phyloP scores from a whole-genome alignment of 2,329 filamentous ascomycete genomes.

The Trichoderma sp. region DNA sequence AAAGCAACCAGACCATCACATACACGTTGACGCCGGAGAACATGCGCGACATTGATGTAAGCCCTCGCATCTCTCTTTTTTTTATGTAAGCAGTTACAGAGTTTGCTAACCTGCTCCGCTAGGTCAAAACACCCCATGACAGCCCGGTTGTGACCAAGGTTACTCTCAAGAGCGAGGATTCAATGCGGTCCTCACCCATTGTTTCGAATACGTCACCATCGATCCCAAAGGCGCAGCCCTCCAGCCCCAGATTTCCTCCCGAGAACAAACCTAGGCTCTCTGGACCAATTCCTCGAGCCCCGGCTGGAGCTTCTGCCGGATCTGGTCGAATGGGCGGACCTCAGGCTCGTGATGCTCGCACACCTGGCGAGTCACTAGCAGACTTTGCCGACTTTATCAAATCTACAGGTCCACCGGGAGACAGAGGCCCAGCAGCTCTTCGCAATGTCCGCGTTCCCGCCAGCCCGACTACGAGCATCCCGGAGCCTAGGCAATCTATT shows the following conservation, averaged over 20 bases:
- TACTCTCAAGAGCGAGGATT: constrained; percentile 47
- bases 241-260: background rate
- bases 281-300: constrained; percentile 25
- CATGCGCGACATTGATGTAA: constrained; percentile 72
- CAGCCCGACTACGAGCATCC: constrained; percentile 36
- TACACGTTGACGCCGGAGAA: constrained; percentile 78
- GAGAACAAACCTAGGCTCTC: constrained; percentile 23
- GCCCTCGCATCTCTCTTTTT: constrained; percentile 27
- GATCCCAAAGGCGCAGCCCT: constrained; percentile 7
- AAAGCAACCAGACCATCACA: constrained; percentile 77
- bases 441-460: constrained; percentile 34
- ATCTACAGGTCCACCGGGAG: constrained; percentile 69
- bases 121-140: constrained; percentile 41
- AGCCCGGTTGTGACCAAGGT: constrained; percentile 43
- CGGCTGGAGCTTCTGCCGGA: constrained; percentile 24
- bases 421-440: constrained; percentile 35
- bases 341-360: constrained; percentile 67
- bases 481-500: constrained; percentile 37
- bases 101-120: constrained; percentile 19
- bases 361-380: constrained; percentile 66
- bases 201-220: constrained; percentile 35
- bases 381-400: constrained; percentile 91
- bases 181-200: constrained; percentile 32
- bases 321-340: constrained; percentile 27
- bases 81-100: background rate